Evolutionary conservation across 1,284 basidiomycete genomes (phyloP).

Genomic region (Hymenochaete sp.): DNA sequence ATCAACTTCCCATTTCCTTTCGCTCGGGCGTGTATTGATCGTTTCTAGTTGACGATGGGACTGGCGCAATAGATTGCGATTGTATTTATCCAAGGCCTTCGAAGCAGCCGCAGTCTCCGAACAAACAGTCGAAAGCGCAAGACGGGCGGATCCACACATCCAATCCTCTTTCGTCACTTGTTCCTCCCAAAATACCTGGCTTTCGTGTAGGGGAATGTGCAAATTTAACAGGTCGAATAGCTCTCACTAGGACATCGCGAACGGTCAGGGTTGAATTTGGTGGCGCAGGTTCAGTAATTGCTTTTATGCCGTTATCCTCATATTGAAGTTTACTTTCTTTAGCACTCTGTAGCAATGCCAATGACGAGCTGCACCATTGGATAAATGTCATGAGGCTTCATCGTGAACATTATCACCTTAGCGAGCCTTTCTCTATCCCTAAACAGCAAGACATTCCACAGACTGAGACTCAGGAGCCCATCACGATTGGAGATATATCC

Average conservation of each 20-base stretch:
- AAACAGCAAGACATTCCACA: too few relatives aligned
- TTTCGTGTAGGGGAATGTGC: slow-evolving; percentile 42
- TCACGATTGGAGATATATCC: neutral
- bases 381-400: slow-evolving; percentile 45
- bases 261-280: slow-evolving; percentile 37
- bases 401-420: slow-evolving; percentile 38
- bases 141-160: slow-evolving; percentile 10
- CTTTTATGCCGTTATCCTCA: neutral
- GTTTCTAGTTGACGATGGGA: slow-evolving; percentile 61
- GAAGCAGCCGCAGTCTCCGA: neutral
- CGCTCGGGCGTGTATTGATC: slow-evolving; percentile 5
- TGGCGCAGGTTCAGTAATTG: slow-evolving; percentile 33
- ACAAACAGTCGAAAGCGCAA: slow-evolving; percentile 9
- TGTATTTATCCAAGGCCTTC: slow-evolving; percentile 29
- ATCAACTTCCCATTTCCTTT: neutral
- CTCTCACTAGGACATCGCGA: slow-evolving; percentile 34
- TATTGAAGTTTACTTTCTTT: slow-evolving; percentile 8
- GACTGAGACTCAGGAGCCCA: neutral
- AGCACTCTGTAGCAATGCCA: slow-evolving; percentile 41
- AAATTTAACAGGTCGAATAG: slow-evolving; percentile 41
- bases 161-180: slow-evolving; percentile 17
- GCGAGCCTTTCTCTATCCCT: slow-evolving; percentile 42
- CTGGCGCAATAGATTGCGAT: slow-evolving; percentile 56
- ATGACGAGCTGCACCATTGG: slow-evolving; percentile 57
- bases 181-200: slow-evolving; percentile 30